These are phyloP conservation scores for Dendrobium catenatum DNA, from an alignment of 106 monocot genomes.

Conservation along the genomic window DNA sequence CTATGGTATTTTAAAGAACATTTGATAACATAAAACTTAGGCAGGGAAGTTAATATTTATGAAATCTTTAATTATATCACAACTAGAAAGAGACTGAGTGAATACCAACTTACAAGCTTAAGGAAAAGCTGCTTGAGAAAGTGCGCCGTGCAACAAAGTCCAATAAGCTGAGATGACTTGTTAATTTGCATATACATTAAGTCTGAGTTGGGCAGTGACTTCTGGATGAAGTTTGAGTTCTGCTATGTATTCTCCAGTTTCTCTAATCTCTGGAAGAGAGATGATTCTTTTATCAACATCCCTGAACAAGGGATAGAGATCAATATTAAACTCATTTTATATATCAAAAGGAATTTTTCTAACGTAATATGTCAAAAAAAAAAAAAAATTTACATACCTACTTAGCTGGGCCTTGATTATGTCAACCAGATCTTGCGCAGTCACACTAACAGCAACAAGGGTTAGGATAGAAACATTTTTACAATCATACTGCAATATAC, in stretches of 20 bases:
- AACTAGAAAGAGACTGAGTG: neutral
- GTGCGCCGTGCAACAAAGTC: too few relatives aligned
- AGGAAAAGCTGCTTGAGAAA: neutral
- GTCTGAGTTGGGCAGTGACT: constrained; percentile 64
- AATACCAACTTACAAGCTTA: neutral
- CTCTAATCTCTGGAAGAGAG: constrained; percentile 79
- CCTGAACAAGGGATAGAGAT: constrained; percentile 20
- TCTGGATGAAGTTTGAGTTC: constrained; percentile 96
- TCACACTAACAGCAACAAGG: constrained; percentile 50
- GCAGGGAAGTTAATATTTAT: neutral
- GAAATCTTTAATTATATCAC: neutral
- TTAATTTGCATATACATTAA: constrained; percentile 74
- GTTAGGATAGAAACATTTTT: neutral
- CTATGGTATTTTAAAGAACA: neutral
- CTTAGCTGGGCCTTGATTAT: constrained; percentile 93
- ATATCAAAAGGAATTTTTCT: neutral
- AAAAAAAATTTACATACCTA: constrained; percentile 29
- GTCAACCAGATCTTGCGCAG: constrained; percentile 84
- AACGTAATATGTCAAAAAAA: neutral
- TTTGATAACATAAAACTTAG: neutral
- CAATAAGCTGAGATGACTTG: neutral
- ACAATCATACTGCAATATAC: neutral
- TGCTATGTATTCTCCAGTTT: constrained; percentile 83
- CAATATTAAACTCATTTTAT: neutral
- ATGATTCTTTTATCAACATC: constrained; percentile 74